Evolutionary conservation across 2,329 filamentous ascomycete species (phyloP).

Genomic region (Diaporthe velutina): DNA sequence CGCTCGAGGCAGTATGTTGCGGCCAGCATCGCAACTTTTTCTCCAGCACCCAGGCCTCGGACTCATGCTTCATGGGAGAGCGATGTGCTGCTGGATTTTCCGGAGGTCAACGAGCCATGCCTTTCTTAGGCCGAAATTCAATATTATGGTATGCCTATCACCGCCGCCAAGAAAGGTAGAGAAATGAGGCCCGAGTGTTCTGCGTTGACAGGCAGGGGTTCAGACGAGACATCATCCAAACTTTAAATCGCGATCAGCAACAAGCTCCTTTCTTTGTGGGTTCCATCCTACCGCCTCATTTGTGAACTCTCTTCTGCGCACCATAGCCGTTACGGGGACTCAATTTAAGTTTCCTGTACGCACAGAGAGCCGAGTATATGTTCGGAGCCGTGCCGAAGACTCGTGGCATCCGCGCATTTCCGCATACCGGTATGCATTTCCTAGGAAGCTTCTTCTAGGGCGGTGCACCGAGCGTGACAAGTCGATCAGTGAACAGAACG

Average conservation of each 20-base stretch:
- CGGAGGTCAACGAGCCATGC: not conserved
- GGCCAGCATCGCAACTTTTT: not conserved
- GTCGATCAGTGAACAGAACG: not conserved
- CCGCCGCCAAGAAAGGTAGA: constrained; percentile 17
- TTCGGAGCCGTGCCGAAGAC: constrained; percentile 8
- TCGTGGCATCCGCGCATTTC: not conserved
- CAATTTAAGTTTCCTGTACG: not conserved
- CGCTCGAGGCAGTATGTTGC: not conserved
- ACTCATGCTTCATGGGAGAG: not conserved
- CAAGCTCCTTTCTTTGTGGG: constrained; percentile 11
- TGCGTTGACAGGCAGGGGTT: constrained; percentile 19
- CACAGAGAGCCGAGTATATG: not conserved
- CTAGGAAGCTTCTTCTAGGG: not conserved
- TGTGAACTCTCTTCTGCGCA: constrained; percentile 14
- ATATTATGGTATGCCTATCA: not conserved
- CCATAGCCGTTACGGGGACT: not conserved
- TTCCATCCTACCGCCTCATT: not conserved
- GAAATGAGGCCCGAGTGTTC: constrained; percentile 10
- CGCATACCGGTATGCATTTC: not conserved
- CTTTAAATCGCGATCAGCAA: constrained; percentile 28
- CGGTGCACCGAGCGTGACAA: not conserved
- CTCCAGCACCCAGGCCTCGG: not conserved
- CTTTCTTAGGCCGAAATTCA: not conserved
- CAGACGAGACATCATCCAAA: constrained; percentile 29
- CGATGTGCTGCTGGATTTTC: not conserved